Evolutionary conservation across 2,329 filamentous ascomycete species (phyloP).

Genomic region (Shiraia sp.): DNA sequence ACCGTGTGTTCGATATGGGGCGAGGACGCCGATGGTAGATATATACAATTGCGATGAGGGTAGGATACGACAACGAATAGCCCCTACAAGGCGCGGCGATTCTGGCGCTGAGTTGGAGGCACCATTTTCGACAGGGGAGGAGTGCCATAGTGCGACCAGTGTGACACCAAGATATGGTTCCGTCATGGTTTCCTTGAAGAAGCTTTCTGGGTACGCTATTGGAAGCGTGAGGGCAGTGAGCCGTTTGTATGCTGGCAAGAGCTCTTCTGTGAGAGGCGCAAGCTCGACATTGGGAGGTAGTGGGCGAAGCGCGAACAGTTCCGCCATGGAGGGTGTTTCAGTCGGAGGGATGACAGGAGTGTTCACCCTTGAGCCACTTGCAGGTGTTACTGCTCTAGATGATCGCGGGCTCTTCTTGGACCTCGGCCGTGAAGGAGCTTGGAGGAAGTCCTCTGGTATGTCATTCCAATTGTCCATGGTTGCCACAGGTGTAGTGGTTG

Average conservation of each 20-base stretch:
- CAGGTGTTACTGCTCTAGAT: constrained; percentile 21
- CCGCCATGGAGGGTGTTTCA: constrained; percentile 12
- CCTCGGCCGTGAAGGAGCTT: constrained; percentile 25
- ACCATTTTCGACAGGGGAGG: constrained; percentile 11
- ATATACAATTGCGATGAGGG: constrained; percentile 58
- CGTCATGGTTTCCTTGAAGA: constrained; percentile 63
- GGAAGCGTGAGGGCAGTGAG: constrained; percentile 63
- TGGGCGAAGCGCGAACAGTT: constrained; percentile 33
- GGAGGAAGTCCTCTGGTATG: constrained; percentile 31
- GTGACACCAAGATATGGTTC: constrained; percentile 60
- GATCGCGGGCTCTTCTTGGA: constrained; percentile 31
- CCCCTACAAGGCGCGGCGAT: constrained; percentile 49
- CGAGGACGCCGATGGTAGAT: constrained; percentile 62
- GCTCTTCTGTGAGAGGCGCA: constrained; percentile 55
- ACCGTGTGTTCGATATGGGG: constrained; percentile 62
- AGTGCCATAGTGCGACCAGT: constrained; percentile 62
- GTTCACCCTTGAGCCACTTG: constrained; percentile 16
- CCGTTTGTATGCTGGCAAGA: constrained; percentile 60
- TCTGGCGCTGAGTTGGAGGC: constrained; percentile 9
- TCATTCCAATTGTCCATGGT: constrained; percentile 34
- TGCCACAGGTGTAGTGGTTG: constrained; percentile 15
- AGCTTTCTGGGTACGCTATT: constrained; percentile 63
- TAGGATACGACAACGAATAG: constrained; percentile 53
- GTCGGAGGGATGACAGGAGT: constrained; percentile 16
- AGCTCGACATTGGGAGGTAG: constrained; percentile 58